Conservation (phyloP, 2,329 filamentous ascomycete genomes). For the Orbilia ellipsospora region DNA sequence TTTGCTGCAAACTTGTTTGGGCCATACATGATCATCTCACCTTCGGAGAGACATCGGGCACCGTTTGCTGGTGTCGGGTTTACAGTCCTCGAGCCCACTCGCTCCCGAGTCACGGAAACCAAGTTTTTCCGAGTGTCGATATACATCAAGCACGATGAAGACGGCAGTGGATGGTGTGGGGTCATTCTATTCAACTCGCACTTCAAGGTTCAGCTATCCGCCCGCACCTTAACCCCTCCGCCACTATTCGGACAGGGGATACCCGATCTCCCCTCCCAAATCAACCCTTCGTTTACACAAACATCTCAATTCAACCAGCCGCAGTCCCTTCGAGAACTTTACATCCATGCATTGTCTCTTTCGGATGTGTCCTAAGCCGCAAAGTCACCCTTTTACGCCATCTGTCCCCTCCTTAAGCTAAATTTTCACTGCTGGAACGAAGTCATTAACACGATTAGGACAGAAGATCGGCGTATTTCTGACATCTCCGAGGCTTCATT, state of each 20-base stretch:
- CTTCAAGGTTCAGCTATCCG: slow-evolving; percentile 56
- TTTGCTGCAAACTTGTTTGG: slow-evolving; percentile 46
- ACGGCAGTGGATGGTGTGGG: slow-evolving; percentile 59
- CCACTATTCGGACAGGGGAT: slow-evolving; percentile 56
- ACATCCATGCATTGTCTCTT: slow-evolving; percentile 57
- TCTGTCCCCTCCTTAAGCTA: slow-evolving; percentile 58
- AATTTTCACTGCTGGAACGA: slow-evolving; percentile 60
- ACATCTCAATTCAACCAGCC: slow-evolving; percentile 28
- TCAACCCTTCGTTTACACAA: not conserved
- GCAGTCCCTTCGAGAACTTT: slow-evolving; percentile 58
- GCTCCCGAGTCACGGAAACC: slow-evolving; percentile 57
- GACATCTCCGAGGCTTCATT: slow-evolving; percentile 59
- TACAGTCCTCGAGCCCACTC: slow-evolving; percentile 55
- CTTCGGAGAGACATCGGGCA: slow-evolving; percentile 37
- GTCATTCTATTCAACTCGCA: slow-evolving; percentile 58
- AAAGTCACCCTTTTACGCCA: slow-evolving; percentile 57
- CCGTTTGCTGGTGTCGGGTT: slow-evolving; percentile 57
- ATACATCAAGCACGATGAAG: slow-evolving; percentile 57
- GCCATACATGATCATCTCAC: slow-evolving; percentile 38
- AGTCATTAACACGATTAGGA: slow-evolving; percentile 59
- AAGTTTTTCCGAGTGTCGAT: slow-evolving; percentile 58
- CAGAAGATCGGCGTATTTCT: slow-evolving; percentile 58
- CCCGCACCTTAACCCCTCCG: slow-evolving; percentile 56
- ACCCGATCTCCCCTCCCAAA: slow-evolving; percentile 34
- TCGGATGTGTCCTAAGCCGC: slow-evolving; percentile 53